These are phyloP conservation scores for Rubroshorea leprosula DNA, from an alignment of 345 rosid species.

Conservation along the genomic window DNA sequence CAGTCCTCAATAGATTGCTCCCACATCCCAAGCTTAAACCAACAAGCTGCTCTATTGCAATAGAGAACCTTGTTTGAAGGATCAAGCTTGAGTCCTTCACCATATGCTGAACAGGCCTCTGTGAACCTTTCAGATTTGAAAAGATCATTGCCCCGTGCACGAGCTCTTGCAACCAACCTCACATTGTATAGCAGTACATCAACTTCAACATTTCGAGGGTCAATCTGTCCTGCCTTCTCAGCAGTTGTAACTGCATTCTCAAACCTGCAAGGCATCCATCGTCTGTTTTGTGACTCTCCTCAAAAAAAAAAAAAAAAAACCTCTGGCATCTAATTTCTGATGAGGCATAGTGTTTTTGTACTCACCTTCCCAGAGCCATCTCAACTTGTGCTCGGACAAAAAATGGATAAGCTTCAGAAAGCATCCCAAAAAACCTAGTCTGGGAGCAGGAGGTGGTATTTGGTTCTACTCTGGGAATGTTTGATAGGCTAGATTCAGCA, in stretches of 20 bases:
- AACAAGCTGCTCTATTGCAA: conserved; percentile 90
- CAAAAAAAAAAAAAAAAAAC: not conserved
- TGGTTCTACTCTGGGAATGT: conserved; percentile 47
- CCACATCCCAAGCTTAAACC: conserved; percentile 80
- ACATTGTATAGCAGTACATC: conserved; percentile 53
- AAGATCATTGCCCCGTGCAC: conserved; percentile 82
- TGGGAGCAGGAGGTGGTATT: conserved; percentile 31
- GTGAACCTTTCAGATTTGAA: conserved; percentile 94
- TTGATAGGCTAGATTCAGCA: conserved; percentile 44
- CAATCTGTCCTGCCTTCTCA: conserved; percentile 72
- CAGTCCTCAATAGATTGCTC: conserved; percentile 80
- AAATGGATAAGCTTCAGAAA: conserved; percentile 65
- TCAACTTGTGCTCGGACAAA: conserved; percentile 81
- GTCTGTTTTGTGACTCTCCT: conserved; percentile 28
- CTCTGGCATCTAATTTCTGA: conserved; percentile 11
- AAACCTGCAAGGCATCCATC: conserved; percentile 76
- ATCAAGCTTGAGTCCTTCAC: conserved; percentile 85
- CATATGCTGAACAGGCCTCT: conserved; percentile 90
- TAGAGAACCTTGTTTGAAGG: conserved; percentile 74
- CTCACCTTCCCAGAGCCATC: conserved; percentile 93
- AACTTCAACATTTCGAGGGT: conserved; percentile 65
- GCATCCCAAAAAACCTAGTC: conserved; percentile 66
- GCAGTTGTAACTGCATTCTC: conserved; percentile 73
- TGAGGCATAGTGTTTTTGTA: conserved; percentile 14
- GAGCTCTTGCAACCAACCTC: conserved; percentile 59